These are phyloP conservation scores for Corymbia calophylla DNA, from an alignment of 441 rosid genomes.

Conservation along the genomic window DNA sequence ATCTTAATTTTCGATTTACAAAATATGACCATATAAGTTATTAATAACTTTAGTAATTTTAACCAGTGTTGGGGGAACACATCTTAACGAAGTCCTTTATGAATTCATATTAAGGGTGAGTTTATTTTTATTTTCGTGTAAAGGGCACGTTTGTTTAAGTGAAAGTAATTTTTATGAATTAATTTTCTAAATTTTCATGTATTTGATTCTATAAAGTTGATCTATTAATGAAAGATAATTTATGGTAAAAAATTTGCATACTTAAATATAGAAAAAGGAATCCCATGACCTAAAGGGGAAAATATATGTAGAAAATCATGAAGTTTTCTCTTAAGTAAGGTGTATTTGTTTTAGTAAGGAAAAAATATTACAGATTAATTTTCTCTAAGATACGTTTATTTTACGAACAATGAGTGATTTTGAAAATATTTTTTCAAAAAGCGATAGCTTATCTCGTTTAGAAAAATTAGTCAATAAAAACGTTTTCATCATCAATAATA, in stretches of 20 bases:
- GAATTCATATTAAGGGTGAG: neutral
- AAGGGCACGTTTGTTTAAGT: neutral
- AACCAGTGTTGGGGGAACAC: neutral
- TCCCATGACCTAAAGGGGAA: too few species aligned
- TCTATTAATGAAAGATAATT: accelerated
- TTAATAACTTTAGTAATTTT: neutral
- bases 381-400: neutral
- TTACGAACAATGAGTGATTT: too few species aligned
- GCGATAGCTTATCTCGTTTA: too few species aligned
- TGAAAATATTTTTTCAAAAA: too few species aligned
- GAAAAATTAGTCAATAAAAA: too few species aligned
- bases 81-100: accelerated
- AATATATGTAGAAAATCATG: neutral
- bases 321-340: neutral
- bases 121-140: too few species aligned
- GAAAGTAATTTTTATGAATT: neutral
- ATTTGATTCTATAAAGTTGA: neutral
- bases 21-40: neutral
- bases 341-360: neutral
- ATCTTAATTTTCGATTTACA: neutral
- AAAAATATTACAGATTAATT: neutral
- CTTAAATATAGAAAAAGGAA: too few species aligned
- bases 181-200: accelerated
- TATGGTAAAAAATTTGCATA: too few species aligned
- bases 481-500: too few species aligned